phyloP scores from a whole-genome alignment of 495 filamentous ascomycete genomes.

The Beverwykella pulmonaria region DNA sequence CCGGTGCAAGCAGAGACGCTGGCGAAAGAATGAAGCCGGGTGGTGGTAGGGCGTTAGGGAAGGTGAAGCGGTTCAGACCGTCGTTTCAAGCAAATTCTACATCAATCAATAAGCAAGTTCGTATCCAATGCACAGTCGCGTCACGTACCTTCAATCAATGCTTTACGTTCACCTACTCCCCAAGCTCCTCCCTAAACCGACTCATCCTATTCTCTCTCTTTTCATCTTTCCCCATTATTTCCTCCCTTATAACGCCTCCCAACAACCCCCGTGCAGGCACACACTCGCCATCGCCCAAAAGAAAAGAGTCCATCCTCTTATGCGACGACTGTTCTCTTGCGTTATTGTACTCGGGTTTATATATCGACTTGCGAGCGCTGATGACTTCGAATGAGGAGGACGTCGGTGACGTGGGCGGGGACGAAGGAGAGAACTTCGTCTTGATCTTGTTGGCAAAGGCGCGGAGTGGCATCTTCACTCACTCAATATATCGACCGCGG shows the following conservation, averaged over 20 bases:
- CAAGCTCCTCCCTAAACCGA: slow-evolving; percentile 32
- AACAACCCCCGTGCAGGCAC: slow-evolving; percentile 2
- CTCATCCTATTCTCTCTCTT: slow-evolving; percentile 15
- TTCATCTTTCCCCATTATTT: neutral
- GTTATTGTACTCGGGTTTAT: neutral
- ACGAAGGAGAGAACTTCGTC: neutral
- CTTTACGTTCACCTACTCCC: neutral
- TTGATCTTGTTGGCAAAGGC: slow-evolving; percentile 2
- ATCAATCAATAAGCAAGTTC: neutral
- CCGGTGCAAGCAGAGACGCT: slow-evolving; percentile 51
- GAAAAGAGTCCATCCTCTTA: slow-evolving; percentile 24
- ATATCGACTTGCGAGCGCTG: neutral
- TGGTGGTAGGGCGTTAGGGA: neutral
- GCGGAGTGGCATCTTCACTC: slow-evolving; percentile 9
- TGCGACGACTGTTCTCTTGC: neutral
- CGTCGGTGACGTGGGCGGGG: neutral
- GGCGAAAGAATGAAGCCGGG: neutral
- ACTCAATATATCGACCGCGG: no score
- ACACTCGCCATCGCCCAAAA: neutral
- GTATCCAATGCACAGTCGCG: neutral
- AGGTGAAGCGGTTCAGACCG: no score
- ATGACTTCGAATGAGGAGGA: slow-evolving; percentile 13
- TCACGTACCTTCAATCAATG: neutral
- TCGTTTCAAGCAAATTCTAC: neutral
- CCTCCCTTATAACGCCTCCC: neutral